Base-by-base conservation (phyloP, 192 early-diverging fungal species). In the Entomortierella parvispora region DNA sequence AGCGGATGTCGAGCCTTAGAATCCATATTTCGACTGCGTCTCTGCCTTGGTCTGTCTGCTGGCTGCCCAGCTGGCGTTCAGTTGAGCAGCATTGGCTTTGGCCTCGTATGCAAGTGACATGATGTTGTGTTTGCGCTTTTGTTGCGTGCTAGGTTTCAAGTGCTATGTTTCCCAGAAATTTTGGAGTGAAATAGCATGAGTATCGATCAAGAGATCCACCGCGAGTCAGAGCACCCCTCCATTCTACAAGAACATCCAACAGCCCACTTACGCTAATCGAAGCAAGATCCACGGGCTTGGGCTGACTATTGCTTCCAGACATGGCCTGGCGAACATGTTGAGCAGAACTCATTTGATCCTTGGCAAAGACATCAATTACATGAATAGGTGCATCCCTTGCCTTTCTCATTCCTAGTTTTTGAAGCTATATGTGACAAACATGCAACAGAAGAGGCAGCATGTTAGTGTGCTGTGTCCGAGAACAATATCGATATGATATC, bases 41-140 rank as follows among this genome's bases (percentile, higher is more conserved):
- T 89, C 90, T 57, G 86, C 82, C 47, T 90, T 92, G 14, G 90
- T 86, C 31, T 80, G 84, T 22, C 84, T 81, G 57, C 88, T 84
- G 2, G 83, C 80, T 29, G 90, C 90, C 79, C 86, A 86, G 10
- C 80, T 71, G 57, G 91, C 91, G 25, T 84, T 84, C 32, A 94
- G 49, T 46, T 85, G 83, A 32, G 76, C 71, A 55, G 89, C 87
- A 57, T 87, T 90, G 23, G 85, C 87, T 53, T 88, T 84, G n/a
- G 93, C 89, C 68, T 92, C 88, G 49, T 86, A 83, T 11, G 92
- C 93, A 37, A 94, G 67, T 28, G 88, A 91, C 88, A 93, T 89
- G 60, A 93, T 86, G 60, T 94, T 94, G 80, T 93, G 87, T 60
- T 89, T 92, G 42, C 86, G 86, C 64, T 90, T 91, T 67, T 92